Evolutionary conservation across 2,329 filamentous ascomycete genomes (phyloP), one percentile per base, ranked within the genome.

Genomic region (Botrytis hyacinthi): DNA sequence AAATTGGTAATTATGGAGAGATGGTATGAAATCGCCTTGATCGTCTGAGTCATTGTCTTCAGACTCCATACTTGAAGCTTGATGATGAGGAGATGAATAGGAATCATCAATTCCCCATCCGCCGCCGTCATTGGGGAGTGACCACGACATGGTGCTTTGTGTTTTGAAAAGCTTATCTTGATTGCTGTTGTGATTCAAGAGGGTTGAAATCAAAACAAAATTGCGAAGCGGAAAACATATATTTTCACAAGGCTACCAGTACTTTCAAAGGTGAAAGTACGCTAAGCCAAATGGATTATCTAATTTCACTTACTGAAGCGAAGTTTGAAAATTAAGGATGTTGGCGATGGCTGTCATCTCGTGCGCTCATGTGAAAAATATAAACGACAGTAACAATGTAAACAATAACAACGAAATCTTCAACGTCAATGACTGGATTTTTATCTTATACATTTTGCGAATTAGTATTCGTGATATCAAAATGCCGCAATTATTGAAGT

Each of bases 401-500:
- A 37, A 16, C 10, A 26, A 26, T 5, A 16, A 16, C 3, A 40
- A 26, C 16, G 40, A 44, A 40, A 16, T 37, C 16, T 7, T n/a
- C 12, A n/a, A 40, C 40, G 18, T 29, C 18, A 14, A 44, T 6
- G 61, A 26, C 18, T 46, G 37, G 32, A 63, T 65, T 8, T 26
- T 22, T 6, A 46, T 32, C 22, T 3, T 1, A 48, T 26, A 22
- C 1, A 1, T 35, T 0, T 35, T 22, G 4, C 42, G 26, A 29
- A 9, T 26, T 44, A 1, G 9, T 0, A 29, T 6, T 40, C 12
- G 22, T 26, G 22, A 40, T 61, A 40, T n/a, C 10, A 61, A n/a
- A 37, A 16, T 18, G 2, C 14, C 7, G 8, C n/a, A 18, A 57
- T 29, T 0, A n/a, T 18, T 4, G 16, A 29, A 54, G 0, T 29